Evolutionary conservation across 495 filamentous ascomycete genomes (phyloP), one percentile per base, ranked within the genome.

Genomic region (Aspergillus bertholletiae): DNA sequence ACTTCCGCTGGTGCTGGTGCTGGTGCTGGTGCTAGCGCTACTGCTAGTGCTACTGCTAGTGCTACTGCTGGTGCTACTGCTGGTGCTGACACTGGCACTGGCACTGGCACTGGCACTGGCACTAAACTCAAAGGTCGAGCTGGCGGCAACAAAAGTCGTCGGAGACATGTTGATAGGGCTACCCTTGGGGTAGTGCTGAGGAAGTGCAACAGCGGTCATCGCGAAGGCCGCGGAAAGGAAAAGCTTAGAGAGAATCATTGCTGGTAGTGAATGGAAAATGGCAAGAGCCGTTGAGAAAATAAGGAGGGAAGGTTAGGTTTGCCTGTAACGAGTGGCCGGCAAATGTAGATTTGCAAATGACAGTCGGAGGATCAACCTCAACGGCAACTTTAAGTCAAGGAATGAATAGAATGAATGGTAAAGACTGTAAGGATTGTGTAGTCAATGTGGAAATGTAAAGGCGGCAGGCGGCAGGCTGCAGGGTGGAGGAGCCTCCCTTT

Each of bases 181-280:
- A 12, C 8, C 32, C 3, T 22, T 21, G 0, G 45, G 45, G 26
- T 45, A 8, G 48, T 26, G 23, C 22, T 49, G 40, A 49, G 55
- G 60, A 28, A 60, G 58, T 9, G 64, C 66, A 1, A 53, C 26
- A 48, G 55, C 61, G 32, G 58, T 39, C 11, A 53, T 35, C 53
- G 62, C 56, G 30, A 65, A 46, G 40, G 58, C 28, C 43, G 57
- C 44, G 24, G 53, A 40, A 5, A 67, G 30, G 30, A 59, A 17
- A 27, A 53, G 34, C 43, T 58, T 63, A 37, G 61, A 48, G 57
- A 69, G 61, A 7, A 51, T 27, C 66, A 69, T 69, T 62, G 57
- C 45, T n/a, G 28, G 37, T 40, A 7, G n/a, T 20, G 6, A 3
- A 40, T 18, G 11, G 15, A 40, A 21, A 20, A 21, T 40, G n/a